Evolutionary conservation across 2,329 filamentous ascomycete species (phyloP).

Genomic region (Sclerotinia sclerotiorum): DNA sequence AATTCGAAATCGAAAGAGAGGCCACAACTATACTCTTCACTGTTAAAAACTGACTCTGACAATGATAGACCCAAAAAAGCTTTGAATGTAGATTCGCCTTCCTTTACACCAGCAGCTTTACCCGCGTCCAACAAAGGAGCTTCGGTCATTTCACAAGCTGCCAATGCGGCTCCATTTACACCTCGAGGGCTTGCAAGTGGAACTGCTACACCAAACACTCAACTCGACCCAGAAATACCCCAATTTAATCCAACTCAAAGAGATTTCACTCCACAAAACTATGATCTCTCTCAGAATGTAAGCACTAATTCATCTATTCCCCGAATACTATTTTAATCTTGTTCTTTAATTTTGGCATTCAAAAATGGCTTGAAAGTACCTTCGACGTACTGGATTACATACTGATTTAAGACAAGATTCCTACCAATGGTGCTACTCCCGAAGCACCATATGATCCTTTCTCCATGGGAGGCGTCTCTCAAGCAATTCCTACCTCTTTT

Average conservation of each 20-base stretch:
- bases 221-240: conserved; percentile 42
- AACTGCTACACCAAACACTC: conserved; percentile 37
- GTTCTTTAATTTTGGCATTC: neutral
- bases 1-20: neutral
- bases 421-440: conserved; percentile 50
- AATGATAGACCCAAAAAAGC: conserved; percentile 63
- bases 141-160: conserved; percentile 81
- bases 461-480: conserved; percentile 56
- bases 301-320: conserved; percentile 26
- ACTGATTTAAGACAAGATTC: conserved; percentile 39
- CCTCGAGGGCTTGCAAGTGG: conserved; percentile 57
- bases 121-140: conserved; percentile 61
- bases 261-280: conserved; percentile 59
- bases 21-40: neutral
- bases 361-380: neutral
- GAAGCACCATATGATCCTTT: conserved; percentile 66
- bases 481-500: conserved; percentile 51
- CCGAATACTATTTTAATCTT: neutral
- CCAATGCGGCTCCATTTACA: conserved; percentile 84
- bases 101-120: conserved; percentile 74
- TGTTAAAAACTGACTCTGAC: conserved; percentile 4
- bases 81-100: conserved; percentile 93
- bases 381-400: neutral
- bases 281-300: conserved; percentile 53
- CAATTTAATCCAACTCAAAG: conserved; percentile 56